Conservation (phyloP, 352 stramenopile genomes). For the Globisporangium parvum region DNA sequence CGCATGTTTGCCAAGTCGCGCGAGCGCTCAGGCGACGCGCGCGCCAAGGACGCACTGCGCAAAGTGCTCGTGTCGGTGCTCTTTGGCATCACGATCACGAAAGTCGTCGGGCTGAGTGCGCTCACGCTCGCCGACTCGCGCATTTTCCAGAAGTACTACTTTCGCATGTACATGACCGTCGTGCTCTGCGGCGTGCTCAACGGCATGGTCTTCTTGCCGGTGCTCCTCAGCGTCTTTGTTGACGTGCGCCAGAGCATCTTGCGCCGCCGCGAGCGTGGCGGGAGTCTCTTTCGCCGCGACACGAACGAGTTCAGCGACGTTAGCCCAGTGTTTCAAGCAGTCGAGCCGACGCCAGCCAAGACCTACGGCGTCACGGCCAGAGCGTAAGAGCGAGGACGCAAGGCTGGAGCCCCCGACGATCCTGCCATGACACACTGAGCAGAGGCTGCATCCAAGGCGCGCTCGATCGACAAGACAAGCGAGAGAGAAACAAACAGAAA, state of each 20-base stretch:
- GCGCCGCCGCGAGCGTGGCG: conserved; percentile 15
- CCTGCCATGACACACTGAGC: no score
- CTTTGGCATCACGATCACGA: conserved; percentile 86
- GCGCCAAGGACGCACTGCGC: conserved; percentile 38
- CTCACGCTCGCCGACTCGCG: conserved; percentile 76
- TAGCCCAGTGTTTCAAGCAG: conserved; percentile 16
- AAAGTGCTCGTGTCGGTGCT: conserved; percentile 68
- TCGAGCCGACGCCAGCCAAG: background rate
- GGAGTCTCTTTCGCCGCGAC: conserved; percentile 1
- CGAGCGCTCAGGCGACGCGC: conserved; percentile 26
- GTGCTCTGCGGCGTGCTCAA: conserved; percentile 79
- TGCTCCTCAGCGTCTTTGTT: conserved; percentile 46
- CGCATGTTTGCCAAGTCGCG: conserved; percentile 50
- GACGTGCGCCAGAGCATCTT: conserved; percentile 30
- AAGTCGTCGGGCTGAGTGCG: conserved; percentile 77
- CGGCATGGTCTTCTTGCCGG: conserved; percentile 55
- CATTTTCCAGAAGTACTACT: conserved; percentile 89
- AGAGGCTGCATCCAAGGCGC: no score
- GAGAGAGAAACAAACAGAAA: no score
- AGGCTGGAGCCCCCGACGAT: no score
- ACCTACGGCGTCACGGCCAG: background rate
- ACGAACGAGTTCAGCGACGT: conserved; percentile 11
- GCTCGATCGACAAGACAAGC: no score
- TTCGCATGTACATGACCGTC: conserved; percentile 85
- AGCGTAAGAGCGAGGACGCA: no score